Percentiles rank a stretch among this genome's conserved stretches.
These are phyloP conservation scores for Spinellus fusiger DNA, from an alignment of 192 early-diverging fungal genomes.

Conservation along the genomic window DNA sequence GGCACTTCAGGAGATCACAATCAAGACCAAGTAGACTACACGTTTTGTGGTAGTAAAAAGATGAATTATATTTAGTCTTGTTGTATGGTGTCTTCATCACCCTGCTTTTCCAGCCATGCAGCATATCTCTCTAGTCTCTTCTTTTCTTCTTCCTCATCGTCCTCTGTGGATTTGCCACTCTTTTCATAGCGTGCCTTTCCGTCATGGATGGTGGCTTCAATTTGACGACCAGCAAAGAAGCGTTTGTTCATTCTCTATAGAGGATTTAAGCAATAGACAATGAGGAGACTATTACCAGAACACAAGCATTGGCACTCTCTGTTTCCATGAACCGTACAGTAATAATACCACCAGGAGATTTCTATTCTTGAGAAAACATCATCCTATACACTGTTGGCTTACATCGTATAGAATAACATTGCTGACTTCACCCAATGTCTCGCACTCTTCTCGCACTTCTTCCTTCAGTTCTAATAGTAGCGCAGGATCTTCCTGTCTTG, in stretches of 20 bases:
- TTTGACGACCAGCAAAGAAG: conserved; percentile 80
- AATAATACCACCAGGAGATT: conserved; percentile 75
- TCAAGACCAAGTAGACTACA: not conserved
- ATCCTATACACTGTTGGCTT: conserved; percentile 33
- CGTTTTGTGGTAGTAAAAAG: not conserved
- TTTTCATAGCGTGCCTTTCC: conserved; percentile 75
- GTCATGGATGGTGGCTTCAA: conserved; percentile 74
- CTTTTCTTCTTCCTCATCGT: conserved; percentile 69
- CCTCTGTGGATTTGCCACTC: conserved; percentile 41
- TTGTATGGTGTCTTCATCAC: conserved; percentile 1
- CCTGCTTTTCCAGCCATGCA: conserved; percentile 74
- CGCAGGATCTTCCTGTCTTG: conserved; percentile 67
- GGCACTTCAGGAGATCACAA: not conserved
- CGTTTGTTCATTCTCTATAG: conserved; percentile 82
- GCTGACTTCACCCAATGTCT: conserved; percentile 88
- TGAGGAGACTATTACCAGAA: conserved; percentile 53
- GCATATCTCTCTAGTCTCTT: conserved; percentile 80
- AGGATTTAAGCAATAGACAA: conserved; percentile 1
- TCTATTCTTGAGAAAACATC: conserved; percentile 33
- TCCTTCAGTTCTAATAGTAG: conserved; percentile 88
- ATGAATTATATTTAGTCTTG: not conserved
- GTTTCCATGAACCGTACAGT: conserved; percentile 84
- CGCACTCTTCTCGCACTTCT: conserved; percentile 90
- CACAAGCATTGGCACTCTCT: conserved; percentile 72
- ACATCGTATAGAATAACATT: conserved; percentile 94